These are phyloP conservation scores for Protea cynaroides DNA, from an alignment of 164 flowering plant species.

Conservation along the genomic window DNA sequence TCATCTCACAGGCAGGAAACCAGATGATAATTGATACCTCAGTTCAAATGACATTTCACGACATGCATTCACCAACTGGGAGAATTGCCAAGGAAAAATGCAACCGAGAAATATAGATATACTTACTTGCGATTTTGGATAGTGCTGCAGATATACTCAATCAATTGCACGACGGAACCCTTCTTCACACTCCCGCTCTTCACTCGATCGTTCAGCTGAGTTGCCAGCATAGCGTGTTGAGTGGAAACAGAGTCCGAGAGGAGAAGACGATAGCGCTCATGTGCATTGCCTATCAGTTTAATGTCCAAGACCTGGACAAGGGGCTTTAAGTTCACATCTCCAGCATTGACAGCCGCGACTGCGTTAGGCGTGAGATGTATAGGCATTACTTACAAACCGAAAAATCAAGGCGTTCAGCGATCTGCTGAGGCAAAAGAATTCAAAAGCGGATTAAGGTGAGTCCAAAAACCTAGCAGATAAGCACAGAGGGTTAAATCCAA, in stretches of 20 bases:
- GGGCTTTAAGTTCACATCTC: constrained; percentile 83
- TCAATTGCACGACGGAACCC: constrained; percentile 82
- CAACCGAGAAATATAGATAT: neutral
- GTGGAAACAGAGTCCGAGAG: constrained; percentile 63
- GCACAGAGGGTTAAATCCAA: too few species aligned
- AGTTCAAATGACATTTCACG: neutral
- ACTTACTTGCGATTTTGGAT: constrained; percentile 72
- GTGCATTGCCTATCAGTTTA: constrained; percentile 43
- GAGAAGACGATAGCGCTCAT: constrained; percentile 69
- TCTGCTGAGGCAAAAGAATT: neutral
- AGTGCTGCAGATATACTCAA: constrained; percentile 77
- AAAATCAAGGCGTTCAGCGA: neutral
- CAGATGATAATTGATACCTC: neutral
- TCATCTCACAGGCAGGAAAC: neutral
- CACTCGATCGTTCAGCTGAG: constrained; percentile 80
- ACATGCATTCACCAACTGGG: neutral
- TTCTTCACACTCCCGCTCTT: constrained; percentile 46
- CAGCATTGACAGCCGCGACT: constrained; percentile 57
- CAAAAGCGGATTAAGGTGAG: neutral
- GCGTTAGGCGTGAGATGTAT: constrained; percentile 71
- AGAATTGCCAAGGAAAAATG: neutral
- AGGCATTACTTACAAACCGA: constrained; percentile 35
- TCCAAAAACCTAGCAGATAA: too few species aligned
- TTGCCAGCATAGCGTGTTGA: constrained; percentile 86
- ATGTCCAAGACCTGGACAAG: constrained; percentile 79